Evolutionary conservation across 805 yeast species (phyloP).

Genomic region (Suhomyces vadensis): DNA sequence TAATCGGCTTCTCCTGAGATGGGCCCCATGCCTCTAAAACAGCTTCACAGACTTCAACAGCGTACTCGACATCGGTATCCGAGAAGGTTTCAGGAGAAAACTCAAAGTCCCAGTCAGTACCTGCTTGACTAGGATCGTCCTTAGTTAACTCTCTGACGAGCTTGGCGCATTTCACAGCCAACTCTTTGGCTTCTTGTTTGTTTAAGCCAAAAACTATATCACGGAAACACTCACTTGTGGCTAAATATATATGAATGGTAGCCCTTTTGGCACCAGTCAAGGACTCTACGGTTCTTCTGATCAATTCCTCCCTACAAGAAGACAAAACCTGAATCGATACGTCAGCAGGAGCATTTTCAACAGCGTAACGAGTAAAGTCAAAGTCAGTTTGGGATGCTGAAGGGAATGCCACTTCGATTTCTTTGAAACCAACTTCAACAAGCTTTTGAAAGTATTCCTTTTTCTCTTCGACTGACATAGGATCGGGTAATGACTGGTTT

Average conservation of each 20-base stretch:
- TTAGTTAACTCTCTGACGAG: conserved; percentile 68
- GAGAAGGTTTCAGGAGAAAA: conserved; percentile 81
- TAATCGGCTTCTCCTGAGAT: conserved; percentile 60
- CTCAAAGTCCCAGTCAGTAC: conserved; percentile 72
- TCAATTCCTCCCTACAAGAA: conserved; percentile 75
- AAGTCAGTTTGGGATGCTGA: conserved; percentile 79
- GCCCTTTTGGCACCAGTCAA: conserved; percentile 75
- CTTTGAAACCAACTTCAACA: conserved; percentile 75
- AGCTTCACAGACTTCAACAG: conserved; percentile 67
- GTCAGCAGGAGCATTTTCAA: conserved; percentile 72
- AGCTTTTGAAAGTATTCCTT: conserved; percentile 67
- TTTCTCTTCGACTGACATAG: conserved; percentile 81
- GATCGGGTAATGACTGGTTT: conserved; percentile 82
- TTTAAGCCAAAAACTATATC: conserved; percentile 68
- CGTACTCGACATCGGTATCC: conserved; percentile 66
- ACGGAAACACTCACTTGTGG: conserved; percentile 74
- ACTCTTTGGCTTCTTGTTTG: conserved; percentile 55
- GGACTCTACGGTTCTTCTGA: conserved; percentile 69
- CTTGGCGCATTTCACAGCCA: conserved; percentile 63
- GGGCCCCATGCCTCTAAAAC: conserved; percentile 79
- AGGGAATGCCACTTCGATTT: conserved; percentile 82
- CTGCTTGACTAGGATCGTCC: conserved; percentile 54
- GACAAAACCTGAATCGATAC: conserved; percentile 75
- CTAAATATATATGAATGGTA: conserved; percentile 73
- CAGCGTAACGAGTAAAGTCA: conserved; percentile 75